A percentile compares a stretch with the other conserved stretches of the same genome.
Conservation (phyloP, 2,329 filamentous ascomycete species). For the Cladophialophora bantiana region DNA sequence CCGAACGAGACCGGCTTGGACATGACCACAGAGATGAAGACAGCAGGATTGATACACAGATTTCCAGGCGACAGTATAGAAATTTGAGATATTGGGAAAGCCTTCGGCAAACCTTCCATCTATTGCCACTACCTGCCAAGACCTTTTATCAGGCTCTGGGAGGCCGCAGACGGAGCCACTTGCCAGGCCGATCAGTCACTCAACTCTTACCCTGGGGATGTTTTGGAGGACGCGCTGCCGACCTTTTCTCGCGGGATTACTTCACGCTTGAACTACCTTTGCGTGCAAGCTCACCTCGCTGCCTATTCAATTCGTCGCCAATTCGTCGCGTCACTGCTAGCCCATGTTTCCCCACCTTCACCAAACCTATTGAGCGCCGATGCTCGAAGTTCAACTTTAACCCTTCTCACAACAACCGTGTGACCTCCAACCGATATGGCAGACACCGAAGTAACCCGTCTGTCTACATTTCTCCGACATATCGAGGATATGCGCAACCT, state of each 20-base stretch:
- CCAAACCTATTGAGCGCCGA: slow-evolving; percentile 3
- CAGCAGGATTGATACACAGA: background rate
- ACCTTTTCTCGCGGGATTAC: background rate
- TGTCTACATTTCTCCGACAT: slow-evolving; percentile 58
- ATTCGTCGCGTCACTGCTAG: background rate
- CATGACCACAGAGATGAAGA: slow-evolving; percentile 26
- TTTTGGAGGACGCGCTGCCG: slow-evolving; percentile 11
- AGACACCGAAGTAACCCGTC: slow-evolving; percentile 39
- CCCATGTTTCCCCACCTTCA: slow-evolving; percentile 6
- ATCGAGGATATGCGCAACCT: slow-evolving; percentile 67
- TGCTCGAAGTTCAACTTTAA: background rate
- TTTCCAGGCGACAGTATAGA: slow-evolving; percentile 4
- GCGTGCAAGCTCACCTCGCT: background rate
- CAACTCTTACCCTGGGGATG: background rate
- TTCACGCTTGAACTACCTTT: background rate
- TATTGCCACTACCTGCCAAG: background rate
- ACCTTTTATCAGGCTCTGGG: background rate
- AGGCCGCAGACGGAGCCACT: background rate
- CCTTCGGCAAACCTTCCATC: slow-evolving; percentile 11
- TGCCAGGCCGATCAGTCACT: background rate
- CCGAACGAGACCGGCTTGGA: slow-evolving; percentile 41
- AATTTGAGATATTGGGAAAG: background rate
- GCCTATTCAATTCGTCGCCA: background rate
- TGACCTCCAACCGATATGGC: slow-evolving; percentile 24
- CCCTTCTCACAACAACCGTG: background rate